These are phyloP conservation scores for Candida ascalaphidarum DNA, from an alignment of 805 yeast species.

Conservation along the genomic window DNA sequence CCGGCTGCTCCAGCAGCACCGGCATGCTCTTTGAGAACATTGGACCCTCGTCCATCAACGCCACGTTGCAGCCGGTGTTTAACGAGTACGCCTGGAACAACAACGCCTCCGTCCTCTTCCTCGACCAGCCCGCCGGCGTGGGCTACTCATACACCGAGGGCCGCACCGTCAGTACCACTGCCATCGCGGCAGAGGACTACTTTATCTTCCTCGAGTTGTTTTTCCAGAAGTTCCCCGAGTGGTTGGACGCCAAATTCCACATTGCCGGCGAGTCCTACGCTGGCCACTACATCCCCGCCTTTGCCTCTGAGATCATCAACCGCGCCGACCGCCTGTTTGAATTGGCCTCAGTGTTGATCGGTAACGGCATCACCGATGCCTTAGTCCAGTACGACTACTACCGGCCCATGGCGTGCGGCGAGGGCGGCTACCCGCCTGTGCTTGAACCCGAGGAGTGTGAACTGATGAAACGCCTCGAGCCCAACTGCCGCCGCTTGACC, in stretches of 20 bases:
- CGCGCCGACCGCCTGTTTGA: conserved; percentile 42
- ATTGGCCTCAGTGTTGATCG: conserved; percentile 3
- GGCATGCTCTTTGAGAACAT: conserved; percentile 5
- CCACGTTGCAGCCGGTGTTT: conserved; percentile 4
- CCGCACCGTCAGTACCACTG: conserved; percentile 2
- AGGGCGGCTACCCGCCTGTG: conserved; percentile 76
- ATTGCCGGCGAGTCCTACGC: conserved; percentile 93
- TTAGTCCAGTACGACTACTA: conserved; percentile 4
- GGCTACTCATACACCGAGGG: conserved; percentile 6
- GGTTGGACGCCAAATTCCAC: conserved; percentile 50
- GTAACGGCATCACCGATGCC: conserved; percentile 6
- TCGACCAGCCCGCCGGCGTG: conserved; percentile 7
- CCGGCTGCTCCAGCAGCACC: conserved; percentile 4
- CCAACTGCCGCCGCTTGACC: conserved; percentile 50
- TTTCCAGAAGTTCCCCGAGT: conserved; percentile 1
- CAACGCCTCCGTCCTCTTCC: conserved; percentile 6
- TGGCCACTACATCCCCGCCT: conserved; percentile 88
- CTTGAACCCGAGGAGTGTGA: conserved; percentile 60
- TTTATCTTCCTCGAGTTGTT: conserved; percentile 1
- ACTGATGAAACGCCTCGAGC: conserved; percentile 48
- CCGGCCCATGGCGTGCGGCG: conserved; percentile 75
- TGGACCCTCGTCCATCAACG: conserved; percentile 4
- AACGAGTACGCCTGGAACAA: conserved; percentile 5
- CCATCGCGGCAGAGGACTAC: conserved; percentile 4
- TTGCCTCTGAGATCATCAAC: conserved; percentile 70